Evolutionary conservation across 2,329 filamentous ascomycete genomes (phyloP), one percentile per base, ranked within the genome.

Genomic region (Ceratocystis lukuohia): DNA sequence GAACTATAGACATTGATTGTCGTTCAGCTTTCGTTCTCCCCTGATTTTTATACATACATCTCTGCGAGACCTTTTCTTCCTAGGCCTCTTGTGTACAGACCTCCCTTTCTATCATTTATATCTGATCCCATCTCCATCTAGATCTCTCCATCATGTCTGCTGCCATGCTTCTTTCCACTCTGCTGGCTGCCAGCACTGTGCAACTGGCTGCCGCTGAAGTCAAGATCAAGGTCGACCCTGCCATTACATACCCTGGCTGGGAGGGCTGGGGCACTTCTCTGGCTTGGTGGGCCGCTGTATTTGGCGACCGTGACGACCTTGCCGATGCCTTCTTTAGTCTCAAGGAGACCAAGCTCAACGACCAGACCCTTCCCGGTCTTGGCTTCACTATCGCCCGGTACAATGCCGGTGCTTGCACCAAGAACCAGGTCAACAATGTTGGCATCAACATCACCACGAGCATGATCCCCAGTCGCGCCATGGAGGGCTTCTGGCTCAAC

Each of bases 251-350:
- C 68, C 77, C 76, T 20, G 74, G 70, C 0, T 79, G 77, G 77
- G 76, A 78, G 65, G 77, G 77, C 62, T 79, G 76, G 76, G 76
- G 76, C 12, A 75, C 74, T 0, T 77, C 75, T 12, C 72, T 79
- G 1, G 76, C 76, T 7, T 79, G 77, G 77, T 79, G 77, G 77
- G 77, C 75, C 1, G 73, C 71, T 41, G 72, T 72, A 2, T 79
- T 78, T 66, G 77, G 77, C 3, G 71, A 73, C 45, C 72, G 74
- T 50, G 74, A 77, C 41, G 76, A 78, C 70, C 73, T 79, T 8
- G 75, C 76, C 62, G 70, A 75, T 65, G 72, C 76, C 62, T 77
- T 78, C 69, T 79, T 78, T 71, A 74, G 72, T 5, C 71, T 72
- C n/a, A 70, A 74, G 17, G 69, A 70, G 8, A 74, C 71, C 0